A percentile compares a stretch with the other conserved stretches of the same genome.
Evolutionary conservation across 106 monocot species (phyloP).

Genomic region (Allium cepa): DNA sequence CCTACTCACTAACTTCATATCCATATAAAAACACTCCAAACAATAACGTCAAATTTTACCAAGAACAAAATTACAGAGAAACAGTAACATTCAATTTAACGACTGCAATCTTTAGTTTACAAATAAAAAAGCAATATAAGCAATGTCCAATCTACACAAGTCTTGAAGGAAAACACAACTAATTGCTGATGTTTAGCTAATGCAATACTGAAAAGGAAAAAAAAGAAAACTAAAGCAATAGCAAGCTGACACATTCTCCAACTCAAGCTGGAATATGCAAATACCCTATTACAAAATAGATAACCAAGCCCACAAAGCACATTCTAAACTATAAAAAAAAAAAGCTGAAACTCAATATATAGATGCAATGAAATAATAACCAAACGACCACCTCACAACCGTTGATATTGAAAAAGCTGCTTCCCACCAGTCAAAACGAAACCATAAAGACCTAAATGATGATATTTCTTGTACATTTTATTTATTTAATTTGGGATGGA

Average conservation of each 20-base stretch:
- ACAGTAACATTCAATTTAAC: too few species aligned
- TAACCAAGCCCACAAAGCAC: background rate
- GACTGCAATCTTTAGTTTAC: background rate
- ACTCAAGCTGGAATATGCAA: background rate
- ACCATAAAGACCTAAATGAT: background rate
- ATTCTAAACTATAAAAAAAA: background rate
- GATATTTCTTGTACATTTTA: background rate
- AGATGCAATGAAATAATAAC: background rate
- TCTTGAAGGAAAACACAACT: background rate
- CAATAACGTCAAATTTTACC: too few species aligned
- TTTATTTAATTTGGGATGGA: background rate
- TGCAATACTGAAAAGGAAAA: background rate
- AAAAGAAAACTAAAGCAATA: slow-evolving; percentile 1
- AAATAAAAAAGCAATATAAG: slow-evolving; percentile 2
- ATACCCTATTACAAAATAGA: slow-evolving; percentile 1
- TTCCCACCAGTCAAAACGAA: slow-evolving; percentile 5
- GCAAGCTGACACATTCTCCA: slow-evolving; percentile 3
- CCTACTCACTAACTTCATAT: too few species aligned
- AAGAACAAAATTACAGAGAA: too few species aligned
- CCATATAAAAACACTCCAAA: too few species aligned
- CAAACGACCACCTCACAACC: background rate
- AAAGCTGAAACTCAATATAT: background rate
- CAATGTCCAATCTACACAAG: slow-evolving; percentile 9
- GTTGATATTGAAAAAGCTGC: background rate
- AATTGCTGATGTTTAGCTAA: background rate